Percentiles rank a stretch among this genome's conserved stretches.
Evolutionary conservation across 805 yeast species (phyloP).

Genomic region (Ogataea corticis): DNA sequence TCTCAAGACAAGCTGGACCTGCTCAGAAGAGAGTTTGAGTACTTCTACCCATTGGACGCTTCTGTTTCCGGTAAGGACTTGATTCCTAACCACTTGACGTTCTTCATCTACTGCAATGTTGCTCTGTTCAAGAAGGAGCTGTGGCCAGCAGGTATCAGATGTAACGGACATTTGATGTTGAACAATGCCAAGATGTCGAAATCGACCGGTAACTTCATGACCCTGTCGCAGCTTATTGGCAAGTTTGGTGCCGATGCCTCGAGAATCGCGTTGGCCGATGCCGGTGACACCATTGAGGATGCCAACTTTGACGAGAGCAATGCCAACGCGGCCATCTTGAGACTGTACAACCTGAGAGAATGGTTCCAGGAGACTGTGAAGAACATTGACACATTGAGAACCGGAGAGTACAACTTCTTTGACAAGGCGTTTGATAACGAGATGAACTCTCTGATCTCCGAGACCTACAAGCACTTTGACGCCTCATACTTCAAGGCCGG

Average conservation of each 20-base stretch:
- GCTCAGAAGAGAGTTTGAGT: slow-evolving; percentile 92
- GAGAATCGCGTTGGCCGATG: slow-evolving; percentile 96
- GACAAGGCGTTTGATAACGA: slow-evolving; percentile 92
- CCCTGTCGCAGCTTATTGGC: slow-evolving; percentile 76
- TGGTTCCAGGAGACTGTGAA: slow-evolving; percentile 85
- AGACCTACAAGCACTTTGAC: slow-evolving; percentile 68
- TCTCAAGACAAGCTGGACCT: slow-evolving; percentile 64
- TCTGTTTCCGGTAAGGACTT: slow-evolving; percentile 95
- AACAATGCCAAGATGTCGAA: slow-evolving; percentile 98
- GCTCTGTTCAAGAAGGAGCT: slow-evolving; percentile 86
- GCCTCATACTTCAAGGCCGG: slow-evolving; percentile 84
- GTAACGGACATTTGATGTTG: slow-evolving; percentile 91
- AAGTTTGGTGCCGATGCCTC: slow-evolving; percentile 98
- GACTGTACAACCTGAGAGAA: slow-evolving; percentile 88
- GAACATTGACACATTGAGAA: slow-evolving; percentile 52
- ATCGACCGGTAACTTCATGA: slow-evolving; percentile 95
- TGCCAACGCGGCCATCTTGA: slow-evolving; percentile 95
- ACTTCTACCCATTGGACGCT: slow-evolving; percentile 91
- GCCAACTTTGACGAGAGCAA: slow-evolving; percentile 96
- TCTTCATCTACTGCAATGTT: slow-evolving; percentile 89
- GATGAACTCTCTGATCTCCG: slow-evolving; percentile 78
- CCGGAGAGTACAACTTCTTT: slow-evolving; percentile 65
- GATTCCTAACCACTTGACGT: slow-evolving; percentile 95
- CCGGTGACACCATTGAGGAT: slow-evolving; percentile 96
- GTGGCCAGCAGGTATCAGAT: slow-evolving; percentile 95